Evolutionary conservation across 441 rosid species (phyloP).

Genomic region (Metrosideros polymorpha): DNA sequence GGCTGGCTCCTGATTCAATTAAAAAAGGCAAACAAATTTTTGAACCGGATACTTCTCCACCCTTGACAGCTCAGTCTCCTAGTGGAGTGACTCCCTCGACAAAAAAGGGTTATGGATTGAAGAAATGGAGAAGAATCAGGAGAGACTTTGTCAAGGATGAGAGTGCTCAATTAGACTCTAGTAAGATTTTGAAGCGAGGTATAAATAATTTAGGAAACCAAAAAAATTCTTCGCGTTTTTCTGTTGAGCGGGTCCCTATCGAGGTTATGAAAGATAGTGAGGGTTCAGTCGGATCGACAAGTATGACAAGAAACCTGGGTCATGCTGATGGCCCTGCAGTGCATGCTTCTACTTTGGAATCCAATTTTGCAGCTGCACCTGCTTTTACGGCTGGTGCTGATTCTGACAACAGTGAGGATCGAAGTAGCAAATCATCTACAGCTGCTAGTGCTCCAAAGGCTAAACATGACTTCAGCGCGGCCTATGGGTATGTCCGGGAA

Average conservation of each 20-base stretch:
- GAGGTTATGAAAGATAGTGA: conserved; percentile 29
- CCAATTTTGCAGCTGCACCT: conserved; percentile 42
- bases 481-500: conserved; percentile 25
- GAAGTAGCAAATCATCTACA: conserved; percentile 71
- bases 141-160: neutral
- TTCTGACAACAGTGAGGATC: conserved; percentile 70
- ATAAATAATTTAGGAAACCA: neutral
- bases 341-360: conserved; percentile 26
- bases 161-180: neutral
- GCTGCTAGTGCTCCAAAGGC: conserved; percentile 58
- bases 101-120: neutral
- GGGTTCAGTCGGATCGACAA: conserved; percentile 28
- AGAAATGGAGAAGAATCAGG: neutral
- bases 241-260: conserved; percentile 17
- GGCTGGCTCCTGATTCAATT: neutral
- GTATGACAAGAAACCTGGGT: conserved; percentile 17
- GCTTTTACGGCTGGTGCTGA: conserved; percentile 39
- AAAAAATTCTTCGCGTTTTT: conserved; percentile 2
- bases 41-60: neutral
- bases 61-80: neutral
- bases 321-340: conserved; percentile 22
- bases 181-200: conserved; percentile 1
- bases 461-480: conserved; percentile 31
- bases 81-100: neutral
- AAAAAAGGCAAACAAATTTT: neutral